Conservation (phyloP, 2,329 filamentous ascomycete genomes). For the Penicillium nordicum region DNA sequence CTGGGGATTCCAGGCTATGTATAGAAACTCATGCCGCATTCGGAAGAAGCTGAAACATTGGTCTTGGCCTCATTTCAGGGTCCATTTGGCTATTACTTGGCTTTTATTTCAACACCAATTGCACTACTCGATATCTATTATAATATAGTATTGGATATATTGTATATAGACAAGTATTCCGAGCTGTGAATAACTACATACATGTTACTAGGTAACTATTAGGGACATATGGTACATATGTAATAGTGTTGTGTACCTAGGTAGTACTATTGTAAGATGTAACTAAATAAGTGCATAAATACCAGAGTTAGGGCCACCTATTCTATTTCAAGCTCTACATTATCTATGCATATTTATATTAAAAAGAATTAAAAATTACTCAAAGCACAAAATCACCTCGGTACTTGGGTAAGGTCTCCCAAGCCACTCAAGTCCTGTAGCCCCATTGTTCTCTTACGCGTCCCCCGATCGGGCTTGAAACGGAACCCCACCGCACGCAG, state of each 20-base stretch:
- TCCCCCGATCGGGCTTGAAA: slow-evolving; percentile 27
- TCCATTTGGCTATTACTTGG: not conserved
- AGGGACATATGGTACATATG: not conserved
- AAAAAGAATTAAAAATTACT: not conserved
- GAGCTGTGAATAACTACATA: not conserved
- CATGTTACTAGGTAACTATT: not conserved
- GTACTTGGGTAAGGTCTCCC: not conserved
- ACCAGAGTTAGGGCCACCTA: not conserved
- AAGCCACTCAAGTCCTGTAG: slow-evolving; percentile 1
- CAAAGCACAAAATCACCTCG: not conserved
- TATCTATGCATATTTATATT: not conserved
- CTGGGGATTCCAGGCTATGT: slow-evolving; percentile 4
- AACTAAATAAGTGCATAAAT: not conserved
- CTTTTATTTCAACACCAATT: not conserved
- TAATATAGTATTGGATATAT: no score
- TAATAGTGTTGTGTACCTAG: not conserved
- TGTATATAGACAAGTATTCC: not conserved
- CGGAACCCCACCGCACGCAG: slow-evolving; percentile 30
- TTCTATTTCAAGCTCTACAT: not conserved
- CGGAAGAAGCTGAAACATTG: slow-evolving; percentile 3
- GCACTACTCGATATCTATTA: not conserved
- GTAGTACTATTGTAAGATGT: not conserved
- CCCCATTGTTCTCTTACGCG: slow-evolving; percentile 24
- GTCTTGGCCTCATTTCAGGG: slow-evolving; percentile 5
- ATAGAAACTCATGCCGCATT: slow-evolving; percentile 7